These are phyloP conservation scores for Cetradonia linearis DNA, from an alignment of 495 filamentous ascomycete genomes.

Conservation along the genomic window DNA sequence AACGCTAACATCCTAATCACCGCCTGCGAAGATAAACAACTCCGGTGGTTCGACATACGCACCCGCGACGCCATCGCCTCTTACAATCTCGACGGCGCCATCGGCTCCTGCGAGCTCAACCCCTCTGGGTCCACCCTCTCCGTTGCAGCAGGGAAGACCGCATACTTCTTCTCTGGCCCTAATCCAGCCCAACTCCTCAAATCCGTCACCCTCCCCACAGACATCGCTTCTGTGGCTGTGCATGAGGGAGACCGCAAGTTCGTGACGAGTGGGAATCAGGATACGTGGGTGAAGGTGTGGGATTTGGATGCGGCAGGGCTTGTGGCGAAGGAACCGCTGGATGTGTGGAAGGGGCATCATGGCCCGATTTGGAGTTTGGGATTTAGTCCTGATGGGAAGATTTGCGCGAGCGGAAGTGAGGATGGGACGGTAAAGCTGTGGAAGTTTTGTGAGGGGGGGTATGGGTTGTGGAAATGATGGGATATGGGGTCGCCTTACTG, in stretches of 20 bases:
- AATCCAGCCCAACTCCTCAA: conserved; percentile 64
- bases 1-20: conserved; percentile 84
- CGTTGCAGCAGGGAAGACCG: conserved; percentile 69
- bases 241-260: conserved; percentile 71
- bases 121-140: conserved; percentile 39
- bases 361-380: conserved; percentile 91
- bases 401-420: conserved; percentile 93
- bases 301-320: conserved; percentile 62
- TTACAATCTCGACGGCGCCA: conserved; percentile 63
- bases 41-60: conserved; percentile 91
- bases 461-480: conserved; percentile 57
- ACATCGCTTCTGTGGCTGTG: conserved; percentile 80
- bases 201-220: conserved; percentile 60
- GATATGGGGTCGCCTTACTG: conserved; percentile 22
- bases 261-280: conserved; percentile 72
- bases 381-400: conserved; percentile 88
- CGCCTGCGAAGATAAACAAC: conserved; percentile 75
- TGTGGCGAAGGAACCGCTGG: conserved; percentile 49
- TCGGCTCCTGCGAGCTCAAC: conserved; percentile 85
- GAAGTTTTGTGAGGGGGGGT: conserved; percentile 59
- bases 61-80: conserved; percentile 59
- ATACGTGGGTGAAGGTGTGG: conserved; percentile 93
- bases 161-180: conserved; percentile 83
- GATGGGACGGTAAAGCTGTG: conserved; percentile 95
- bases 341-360: conserved; percentile 94